Base-by-base conservation (phyloP, 2,329 filamentous ascomycete genomes). In the Xylariaceae sp. region DNA sequence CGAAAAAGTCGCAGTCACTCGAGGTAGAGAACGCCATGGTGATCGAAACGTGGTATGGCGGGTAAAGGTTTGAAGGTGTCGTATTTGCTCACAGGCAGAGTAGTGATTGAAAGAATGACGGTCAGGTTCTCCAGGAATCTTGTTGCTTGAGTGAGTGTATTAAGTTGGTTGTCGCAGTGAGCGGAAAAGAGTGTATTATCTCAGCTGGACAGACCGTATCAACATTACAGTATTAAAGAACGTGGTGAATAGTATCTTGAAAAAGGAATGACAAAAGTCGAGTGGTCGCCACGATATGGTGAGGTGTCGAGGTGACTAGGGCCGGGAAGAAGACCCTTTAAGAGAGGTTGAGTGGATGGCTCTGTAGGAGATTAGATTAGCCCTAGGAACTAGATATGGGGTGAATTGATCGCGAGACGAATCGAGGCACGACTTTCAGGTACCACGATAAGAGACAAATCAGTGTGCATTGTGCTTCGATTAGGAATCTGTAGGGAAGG, bases 161-260 rank as follows among this genome's bases (percentile, higher is more conserved):
- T 67, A 69, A 72, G 69, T 70, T 67, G 63, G 66, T 70, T 68
- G 64, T 62, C 63, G 61, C 60, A 60, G 57, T 61, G 61, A 62
- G 65, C 60, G 64, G 67, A 71, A 77, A 76, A 65, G 74, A 78
- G 71, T 68, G 67, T 70, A 74, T 71, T 66, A 73, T 68, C 71
- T 67, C 70, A 73, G 72, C 69, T 72, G 72, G 68, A 72, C 70
- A 69, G 69, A 74, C 75, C 71, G 76, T 69, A 74, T 68, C 43
- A 74, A 79, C 74, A 77, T 82, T 82, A 83, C 69, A 68, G 66
- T 78, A 83, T 83, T 83, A 83, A 83, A 64, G 81, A 83, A 75
- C 71, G 81, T 82, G 74, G 61, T 77, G 76, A 78, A 77, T 66
- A 74, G 64, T 69, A 72, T 70, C 64, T 68, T 61, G 51, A 62